Percentiles rank a stretch among this genome's conserved stretches.
These are phyloP conservation scores for Penicillium vulpinum DNA, from an alignment of 2,329 filamentous ascomycete species.

Conservation along the genomic window DNA sequence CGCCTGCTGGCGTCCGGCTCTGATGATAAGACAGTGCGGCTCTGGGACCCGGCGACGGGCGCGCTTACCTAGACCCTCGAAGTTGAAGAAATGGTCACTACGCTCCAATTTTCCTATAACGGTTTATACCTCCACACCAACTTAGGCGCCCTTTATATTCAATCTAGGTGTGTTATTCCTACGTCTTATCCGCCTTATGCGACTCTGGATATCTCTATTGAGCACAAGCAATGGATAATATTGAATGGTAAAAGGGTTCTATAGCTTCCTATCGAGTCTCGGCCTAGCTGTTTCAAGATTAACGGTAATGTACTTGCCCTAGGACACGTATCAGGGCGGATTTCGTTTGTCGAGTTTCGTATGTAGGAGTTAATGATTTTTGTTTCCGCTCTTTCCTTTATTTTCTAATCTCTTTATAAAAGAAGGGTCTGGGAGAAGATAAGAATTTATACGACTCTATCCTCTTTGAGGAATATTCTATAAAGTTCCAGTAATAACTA, in stretches of 20 bases:
- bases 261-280: constrained; percentile 14
- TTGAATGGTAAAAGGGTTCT: constrained; percentile 5
- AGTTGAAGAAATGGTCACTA: constrained; percentile 11
- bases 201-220: neutral
- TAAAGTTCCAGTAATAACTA: too few species aligned
- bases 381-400: neutral
- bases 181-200: neutral
- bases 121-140: constrained; percentile 6
- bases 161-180: neutral
- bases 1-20: neutral
- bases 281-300: neutral
- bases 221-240: constrained; percentile 9
- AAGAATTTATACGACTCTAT: too few species aligned
- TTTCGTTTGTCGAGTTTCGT: constrained; percentile 17
- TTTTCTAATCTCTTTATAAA: neutral
- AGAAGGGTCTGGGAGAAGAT: neutral
- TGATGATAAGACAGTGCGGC: neutral
- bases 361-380: neutral
- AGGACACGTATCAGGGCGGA: constrained; percentile 14
- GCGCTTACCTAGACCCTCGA: neutral
- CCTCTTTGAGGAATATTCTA: too few species aligned
- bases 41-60: neutral
- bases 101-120: constrained; percentile 5
- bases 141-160: neutral
- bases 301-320: constrained; percentile 9